Conservation (phyloP, 1,139 yeast species). For the Blastobotrys apis region DNA sequence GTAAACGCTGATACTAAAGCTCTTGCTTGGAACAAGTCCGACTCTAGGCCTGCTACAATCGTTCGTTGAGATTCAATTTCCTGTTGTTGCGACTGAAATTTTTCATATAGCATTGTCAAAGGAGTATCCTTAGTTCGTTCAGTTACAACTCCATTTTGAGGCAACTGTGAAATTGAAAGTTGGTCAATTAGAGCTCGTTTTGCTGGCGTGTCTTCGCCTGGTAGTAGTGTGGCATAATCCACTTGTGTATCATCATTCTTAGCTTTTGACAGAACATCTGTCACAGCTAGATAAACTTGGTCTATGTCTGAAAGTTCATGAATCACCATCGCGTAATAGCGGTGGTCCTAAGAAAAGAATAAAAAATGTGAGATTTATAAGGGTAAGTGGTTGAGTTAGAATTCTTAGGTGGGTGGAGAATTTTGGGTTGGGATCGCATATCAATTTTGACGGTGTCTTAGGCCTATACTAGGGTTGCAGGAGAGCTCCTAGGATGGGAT, state of each 20-base stretch:
- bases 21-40: conserved; percentile 36
- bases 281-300: conserved; percentile 22
- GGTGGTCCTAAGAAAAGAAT: too few relatives aligned
- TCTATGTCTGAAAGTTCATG: conserved; percentile 16
- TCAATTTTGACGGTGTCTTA: too few relatives aligned
- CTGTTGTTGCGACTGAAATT: conserved; percentile 37
- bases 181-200: conserved; percentile 23
- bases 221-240: conserved; percentile 12
- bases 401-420: too few relatives aligned
- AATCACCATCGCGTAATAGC: too few relatives aligned
- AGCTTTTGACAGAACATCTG: conserved; percentile 18
- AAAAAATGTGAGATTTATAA: too few relatives aligned
- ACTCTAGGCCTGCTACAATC: conserved; percentile 38
- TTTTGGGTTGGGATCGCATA: too few relatives aligned
- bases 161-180: not conserved
- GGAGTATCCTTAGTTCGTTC: not conserved
- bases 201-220: conserved; percentile 26
- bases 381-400: too few relatives aligned
- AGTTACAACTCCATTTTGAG: not conserved
- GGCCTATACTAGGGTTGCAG: too few relatives aligned
- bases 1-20: conserved; percentile 36
- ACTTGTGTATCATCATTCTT: not conserved
- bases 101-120: conserved; percentile 27
- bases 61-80: conserved; percentile 37
- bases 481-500: too few relatives aligned